phyloP scores from a whole-genome alignment of 139 green algal species.

The Zygnema cylindricum region DNA sequence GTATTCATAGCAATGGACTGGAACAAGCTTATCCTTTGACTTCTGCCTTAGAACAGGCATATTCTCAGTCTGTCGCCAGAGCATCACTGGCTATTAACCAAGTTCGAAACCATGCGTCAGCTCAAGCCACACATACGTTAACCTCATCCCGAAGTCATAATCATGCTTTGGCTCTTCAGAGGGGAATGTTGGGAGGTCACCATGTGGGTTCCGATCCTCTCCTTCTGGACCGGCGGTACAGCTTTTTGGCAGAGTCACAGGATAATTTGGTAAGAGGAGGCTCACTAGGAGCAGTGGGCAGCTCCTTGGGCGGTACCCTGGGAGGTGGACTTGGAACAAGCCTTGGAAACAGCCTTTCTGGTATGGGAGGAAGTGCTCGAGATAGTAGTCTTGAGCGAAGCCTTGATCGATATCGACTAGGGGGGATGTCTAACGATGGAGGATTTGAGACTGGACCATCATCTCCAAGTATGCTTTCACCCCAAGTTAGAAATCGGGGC shows the following conservation, averaged over 20 bases:
- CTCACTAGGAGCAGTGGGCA: slow-evolving; percentile 7
- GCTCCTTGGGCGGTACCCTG: slow-evolving; percentile 21
- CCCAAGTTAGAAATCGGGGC: neutral
- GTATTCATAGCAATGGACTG: neutral
- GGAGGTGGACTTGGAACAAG: neutral
- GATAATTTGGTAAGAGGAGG: neutral
- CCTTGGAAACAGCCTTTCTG: neutral
- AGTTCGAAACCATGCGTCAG: neutral
- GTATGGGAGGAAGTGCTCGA: neutral
- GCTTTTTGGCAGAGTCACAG: slow-evolving; percentile 21
- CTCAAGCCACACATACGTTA: neutral
- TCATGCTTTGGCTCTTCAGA: neutral
- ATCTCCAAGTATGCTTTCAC: neutral
- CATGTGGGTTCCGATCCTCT: slow-evolving; percentile 33
- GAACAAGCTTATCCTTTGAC: neutral
- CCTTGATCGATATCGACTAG: neutral
- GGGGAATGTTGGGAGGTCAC: slow-evolving; percentile 54
- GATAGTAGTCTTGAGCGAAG: neutral
- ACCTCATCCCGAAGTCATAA: neutral
- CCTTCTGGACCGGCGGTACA: slow-evolving; percentile 21
- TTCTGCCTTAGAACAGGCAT: neutral
- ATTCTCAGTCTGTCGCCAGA: neutral
- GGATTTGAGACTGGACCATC: neutral
- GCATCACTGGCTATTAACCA: neutral
- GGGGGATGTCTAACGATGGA: neutral